Evolutionary conservation across 1,139 yeast genomes (phyloP), one percentile per base, ranked within the genome.

Genomic region (Kurtzmaniella quercitrusa): DNA sequence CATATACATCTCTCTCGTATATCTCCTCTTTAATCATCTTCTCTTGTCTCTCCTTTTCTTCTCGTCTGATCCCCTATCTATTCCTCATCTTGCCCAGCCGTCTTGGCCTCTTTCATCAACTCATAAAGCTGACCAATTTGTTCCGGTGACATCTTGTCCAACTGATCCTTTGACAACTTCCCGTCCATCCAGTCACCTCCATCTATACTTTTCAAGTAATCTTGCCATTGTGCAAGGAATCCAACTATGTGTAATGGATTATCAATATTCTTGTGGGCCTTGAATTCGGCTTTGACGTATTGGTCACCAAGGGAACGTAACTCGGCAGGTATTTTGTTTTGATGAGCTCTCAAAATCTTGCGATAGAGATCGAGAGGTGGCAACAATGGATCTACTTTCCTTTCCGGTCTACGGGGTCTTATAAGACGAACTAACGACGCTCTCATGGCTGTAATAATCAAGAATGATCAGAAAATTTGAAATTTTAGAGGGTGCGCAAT

Each of bases 161-260:
- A 70, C 46, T 85, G 83, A 36, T 70, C 73, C 52, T 78, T 69
- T 34, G 84, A 81, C 57, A 93, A 66, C 55, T 80, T 79, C 8
- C 85, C 88, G 46, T 74, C 71, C 58, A 75, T 68, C 98, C 98
- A 93, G 37, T 74, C 70, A 2, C 87, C 94, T 14, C 88, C 86
- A 39, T 82, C 82, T 33, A 93, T 75, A 59, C 75, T 70, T 44
- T 79, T 78, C 47, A 88, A 75, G 57, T 93, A 93, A 54, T 88
- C 91, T 59, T 93, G 98, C 98, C 98, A 93, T 51, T 89, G 85
- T 1, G 95, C 81, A 50, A 93, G 73, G 56, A 93, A 93, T 11
- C 97, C 98, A 9, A 94, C 91, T 31, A 93, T 89, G 58, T 91
- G 96, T 34, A 90, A 72, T 1, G 98, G 98, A 60, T 93, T 90